A percentile compares a stretch with the other conserved stretches of the same genome.
phyloP scores from a whole-genome alignment of 2,329 filamentous ascomycete genomes.

The Apiospora saccharicola region DNA sequence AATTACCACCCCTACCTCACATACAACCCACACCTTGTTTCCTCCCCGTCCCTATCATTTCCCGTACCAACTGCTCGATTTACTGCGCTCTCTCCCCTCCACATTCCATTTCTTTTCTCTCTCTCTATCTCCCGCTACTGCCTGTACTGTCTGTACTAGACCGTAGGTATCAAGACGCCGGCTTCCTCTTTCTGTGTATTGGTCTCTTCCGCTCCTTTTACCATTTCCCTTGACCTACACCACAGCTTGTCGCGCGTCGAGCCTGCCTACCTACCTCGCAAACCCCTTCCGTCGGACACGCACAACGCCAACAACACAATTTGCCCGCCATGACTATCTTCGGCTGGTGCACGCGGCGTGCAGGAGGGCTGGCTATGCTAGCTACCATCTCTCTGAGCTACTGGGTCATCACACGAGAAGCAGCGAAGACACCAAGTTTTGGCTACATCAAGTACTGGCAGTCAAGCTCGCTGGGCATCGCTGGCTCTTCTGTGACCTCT shows the following conservation, averaged over 20 bases:
- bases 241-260: constrained; percentile 24
- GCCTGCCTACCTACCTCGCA: constrained; percentile 23
- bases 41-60: constrained; percentile 28
- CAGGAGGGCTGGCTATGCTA: constrained; percentile 63
- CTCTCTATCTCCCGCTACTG: constrained; percentile 26
- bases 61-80: constrained; percentile 23
- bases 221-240: constrained; percentile 11
- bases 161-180: constrained; percentile 28
- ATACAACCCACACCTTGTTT: constrained; percentile 29
- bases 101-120: constrained; percentile 29
- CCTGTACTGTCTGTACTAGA: constrained; percentile 25
- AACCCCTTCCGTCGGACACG: constrained; percentile 12
- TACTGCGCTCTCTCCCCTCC: constrained; percentile 27
- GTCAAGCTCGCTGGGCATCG: constrained; percentile 5
- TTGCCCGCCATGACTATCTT: constrained; percentile 58
- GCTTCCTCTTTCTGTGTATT: constrained; percentile 17
- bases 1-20: constrained; percentile 26
- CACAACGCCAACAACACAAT: constrained; percentile 27
- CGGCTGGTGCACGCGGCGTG: constrained; percentile 60
- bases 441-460: constrained; percentile 51
- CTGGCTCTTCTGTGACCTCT: not conserved
- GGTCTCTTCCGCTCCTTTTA: constrained; percentile 28
- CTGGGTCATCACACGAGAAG: constrained; percentile 62
- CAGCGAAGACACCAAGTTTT: constrained; percentile 48
- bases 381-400: constrained; percentile 57